Conservation (phyloP, 352 stramenopile genomes). For the Globisporangium heterothallicum region DNA sequence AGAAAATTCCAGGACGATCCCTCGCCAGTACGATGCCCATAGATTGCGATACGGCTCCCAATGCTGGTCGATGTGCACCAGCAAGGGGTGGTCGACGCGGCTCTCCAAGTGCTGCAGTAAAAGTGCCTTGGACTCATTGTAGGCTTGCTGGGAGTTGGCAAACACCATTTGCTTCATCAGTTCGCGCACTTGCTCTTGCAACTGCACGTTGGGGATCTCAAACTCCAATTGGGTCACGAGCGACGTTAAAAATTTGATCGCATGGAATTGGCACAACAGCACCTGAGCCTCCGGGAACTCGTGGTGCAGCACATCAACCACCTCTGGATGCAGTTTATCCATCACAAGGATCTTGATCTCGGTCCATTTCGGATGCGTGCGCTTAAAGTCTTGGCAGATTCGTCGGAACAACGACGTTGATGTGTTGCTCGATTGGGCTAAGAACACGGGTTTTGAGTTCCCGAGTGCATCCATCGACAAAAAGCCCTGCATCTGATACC, state of each 20-base stretch:
- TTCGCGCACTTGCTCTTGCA: slow-evolving; percentile 39
- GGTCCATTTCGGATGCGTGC: slow-evolving; percentile 56
- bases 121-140: slow-evolving; percentile 42
- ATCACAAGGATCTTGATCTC: slow-evolving; percentile 64
- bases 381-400: slow-evolving; percentile 71
- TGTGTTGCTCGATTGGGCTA: slow-evolving; percentile 45
- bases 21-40: slow-evolving; percentile 56
- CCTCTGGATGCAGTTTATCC: slow-evolving; percentile 46
- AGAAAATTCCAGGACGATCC: slow-evolving; percentile 58
- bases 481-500: slow-evolving; percentile 53
- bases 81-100: slow-evolving; percentile 30
- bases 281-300: slow-evolving; percentile 56
- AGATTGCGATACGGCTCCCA: slow-evolving; percentile 60
- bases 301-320: slow-evolving; percentile 44
- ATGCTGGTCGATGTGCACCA: slow-evolving; percentile 42
- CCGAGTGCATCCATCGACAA: slow-evolving; percentile 65
- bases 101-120: slow-evolving; percentile 34
- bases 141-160: slow-evolving; percentile 39
- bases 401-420: slow-evolving; percentile 44
- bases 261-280: slow-evolving; percentile 65
- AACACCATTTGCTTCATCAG: slow-evolving; percentile 62
- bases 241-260: slow-evolving; percentile 57
- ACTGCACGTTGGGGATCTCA: slow-evolving; percentile 25
- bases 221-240: slow-evolving; percentile 41
- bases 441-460: slow-evolving; percentile 59